A percentile compares a stretch with the other conserved stretches of the same genome.
Conservation (phyloP, 176 grass and related monocot species). For the Cenchrus purpureus region DNA sequence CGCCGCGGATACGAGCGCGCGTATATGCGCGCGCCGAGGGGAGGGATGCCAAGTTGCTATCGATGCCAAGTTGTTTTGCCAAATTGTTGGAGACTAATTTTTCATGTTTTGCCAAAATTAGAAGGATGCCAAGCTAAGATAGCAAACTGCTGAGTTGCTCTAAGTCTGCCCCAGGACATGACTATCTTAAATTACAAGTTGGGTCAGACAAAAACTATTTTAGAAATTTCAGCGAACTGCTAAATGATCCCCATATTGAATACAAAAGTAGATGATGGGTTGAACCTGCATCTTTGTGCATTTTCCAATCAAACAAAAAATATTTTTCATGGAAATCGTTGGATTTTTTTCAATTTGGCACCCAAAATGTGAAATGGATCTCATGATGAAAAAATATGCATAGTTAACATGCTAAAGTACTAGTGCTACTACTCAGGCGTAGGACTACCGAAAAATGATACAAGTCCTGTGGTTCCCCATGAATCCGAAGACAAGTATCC, state of each 20-base stretch:
- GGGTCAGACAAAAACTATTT: neutral
- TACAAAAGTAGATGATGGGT: neutral
- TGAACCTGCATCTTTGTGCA: neutral
- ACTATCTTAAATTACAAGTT: neutral
- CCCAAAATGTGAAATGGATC: neutral
- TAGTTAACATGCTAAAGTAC: neutral
- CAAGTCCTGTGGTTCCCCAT: neutral
- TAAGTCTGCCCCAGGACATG: neutral
- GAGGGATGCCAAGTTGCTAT: too few relatives aligned
- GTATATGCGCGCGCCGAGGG: too few relatives aligned
- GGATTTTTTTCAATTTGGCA: neutral
- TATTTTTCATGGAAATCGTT: neutral
- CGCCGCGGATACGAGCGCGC: too few relatives aligned
- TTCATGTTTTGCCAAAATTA: too few relatives aligned
- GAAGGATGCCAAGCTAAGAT: too few relatives aligned
- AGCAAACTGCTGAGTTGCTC: too few relatives aligned
- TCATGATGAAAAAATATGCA: neutral
- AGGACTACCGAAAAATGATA: neutral
- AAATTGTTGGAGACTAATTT: too few relatives aligned
- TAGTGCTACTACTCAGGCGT: neutral
- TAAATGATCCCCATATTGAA: neutral
- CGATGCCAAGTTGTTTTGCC: too few relatives aligned
- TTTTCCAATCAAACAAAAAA: conserved; percentile 1
- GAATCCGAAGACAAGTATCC: neutral
- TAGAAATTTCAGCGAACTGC: conserved; percentile 13